Evolutionary conservation across 2,329 filamentous ascomycete genomes (phyloP), one percentile per base, ranked within the genome.

Genomic region (Fusarium falciforme): DNA sequence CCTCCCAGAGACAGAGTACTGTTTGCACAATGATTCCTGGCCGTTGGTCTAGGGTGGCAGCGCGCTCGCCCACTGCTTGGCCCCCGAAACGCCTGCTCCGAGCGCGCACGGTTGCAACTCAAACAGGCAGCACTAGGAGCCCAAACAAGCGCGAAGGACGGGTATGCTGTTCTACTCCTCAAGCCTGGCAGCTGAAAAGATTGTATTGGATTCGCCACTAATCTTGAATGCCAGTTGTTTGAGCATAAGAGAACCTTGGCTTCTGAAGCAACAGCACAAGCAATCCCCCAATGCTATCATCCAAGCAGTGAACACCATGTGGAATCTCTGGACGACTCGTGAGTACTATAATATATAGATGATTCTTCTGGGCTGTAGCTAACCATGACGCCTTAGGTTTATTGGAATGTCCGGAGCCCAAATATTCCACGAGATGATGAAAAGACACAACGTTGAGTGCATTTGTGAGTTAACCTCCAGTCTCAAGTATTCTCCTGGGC

Each of bases 401-500:
- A 94, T 98, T 80, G 96, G 96, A 73, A 96, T 95, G 89, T 97
- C 91, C 55, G 96, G 96, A 80, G 96, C 96, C 81, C 93, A 98
- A 84, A 98, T 98, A 78, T 98, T 98, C 85, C 95, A 98, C 84
- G 96, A 98, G 86, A 98, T 98, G 96, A 98, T 99, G 95, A 88
- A 97, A 71, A 90, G 96, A 80, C 93, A 96, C 78, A 90, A 88
- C 77, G 96, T 99, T 64, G 96, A 98, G 87, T 94, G 98, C 83
- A 90, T 98, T 80, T 98, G 94, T 97, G 88, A 81, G 94, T 92
- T 4, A n/a, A 55, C 11, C 49, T 2, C 33, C 35, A 61, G 27
- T 36, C 36, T 66, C 69, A 57, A 68, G 54, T 70, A 73, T 11
- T n/a, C 5, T 16, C 0, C 16, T 29, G 25, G 44, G 10, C 3